Conservation (phyloP, 2,329 filamentous ascomycete genomes). For the Fusarium hostae region DNA sequence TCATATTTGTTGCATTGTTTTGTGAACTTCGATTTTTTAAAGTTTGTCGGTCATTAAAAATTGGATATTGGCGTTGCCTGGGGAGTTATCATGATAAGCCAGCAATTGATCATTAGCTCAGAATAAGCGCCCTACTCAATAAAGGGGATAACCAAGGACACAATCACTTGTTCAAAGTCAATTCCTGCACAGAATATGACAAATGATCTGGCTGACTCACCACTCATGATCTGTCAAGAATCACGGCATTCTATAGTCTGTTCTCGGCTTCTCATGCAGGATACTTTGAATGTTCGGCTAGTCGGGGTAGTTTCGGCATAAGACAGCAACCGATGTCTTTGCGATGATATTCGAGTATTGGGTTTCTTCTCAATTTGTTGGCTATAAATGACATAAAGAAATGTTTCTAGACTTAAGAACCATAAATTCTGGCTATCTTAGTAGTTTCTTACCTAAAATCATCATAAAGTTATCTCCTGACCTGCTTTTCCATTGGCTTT, state of each 20-base stretch:
- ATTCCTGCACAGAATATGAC: background rate
- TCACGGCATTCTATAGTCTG: background rate
- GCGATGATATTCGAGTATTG: background rate
- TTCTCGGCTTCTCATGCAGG: slow-evolving; percentile 30
- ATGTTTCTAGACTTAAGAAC: background rate
- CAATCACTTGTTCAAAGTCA: background rate
- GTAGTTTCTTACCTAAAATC: background rate
- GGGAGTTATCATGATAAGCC: slow-evolving; percentile 9
- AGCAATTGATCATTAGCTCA: background rate
- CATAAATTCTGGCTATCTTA: background rate
- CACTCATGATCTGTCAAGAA: background rate
- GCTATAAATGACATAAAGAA: background rate
- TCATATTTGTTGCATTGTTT: background rate
- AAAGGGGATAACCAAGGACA: background rate
- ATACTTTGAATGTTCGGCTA: slow-evolving; percentile 13
- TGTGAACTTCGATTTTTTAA: background rate
- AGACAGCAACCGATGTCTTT: slow-evolving; percentile 3
- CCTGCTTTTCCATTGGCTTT: slow-evolving; percentile 34
- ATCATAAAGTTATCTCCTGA: background rate
- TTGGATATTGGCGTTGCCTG: background rate
- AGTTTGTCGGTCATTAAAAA: background rate
- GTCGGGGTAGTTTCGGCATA: slow-evolving; percentile 45
- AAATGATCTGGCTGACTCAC: background rate
- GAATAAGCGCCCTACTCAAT: background rate
- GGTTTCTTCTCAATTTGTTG: background rate